Base-by-base conservation (phyloP, 2,329 filamentous ascomycete species). In the Sporothrix pseudoabietina region DNA sequence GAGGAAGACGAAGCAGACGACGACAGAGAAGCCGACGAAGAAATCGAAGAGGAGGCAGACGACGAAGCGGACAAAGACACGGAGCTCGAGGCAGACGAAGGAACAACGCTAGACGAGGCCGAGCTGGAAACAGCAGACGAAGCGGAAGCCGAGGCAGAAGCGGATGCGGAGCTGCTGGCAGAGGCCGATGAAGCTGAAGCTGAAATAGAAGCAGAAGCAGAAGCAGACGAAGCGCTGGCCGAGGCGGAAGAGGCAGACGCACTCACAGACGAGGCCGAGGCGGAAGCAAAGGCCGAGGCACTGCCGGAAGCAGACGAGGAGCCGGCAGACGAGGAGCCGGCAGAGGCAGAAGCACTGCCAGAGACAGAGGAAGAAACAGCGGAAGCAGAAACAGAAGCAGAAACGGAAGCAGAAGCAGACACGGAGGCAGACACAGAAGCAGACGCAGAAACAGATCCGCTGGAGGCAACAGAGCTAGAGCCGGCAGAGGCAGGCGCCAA, bases 11-110 rank as follows among this genome's bases (percentile, higher is more conserved):
- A 65, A 6, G 39, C 55, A 16, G 70, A 65, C 10, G 57, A 63
- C 35, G 57, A 65, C 35, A 7, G 35, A 10, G 19, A 35, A 65
- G 49, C 52, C 26, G 68, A 57, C 3, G 49, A 52, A 9, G 68
- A 70, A 9, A 30, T n/a, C 32, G 12, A 44, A 3, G 69, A 71
- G n/a, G 69, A 59, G 5, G 69, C 41, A 16, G 69, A 63, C 39
- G 44, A 22, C 7, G 30, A 26, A 12, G 44, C 65, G 12, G 69
- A 49, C 14, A n/a, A 57, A 32, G 69, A 71, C 8, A 32, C 52
- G 7, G 69, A 71, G 22, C 35, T 39, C 4, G 59, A 65, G 35
- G 35, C 26, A 41, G 59, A 63, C 32, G 26, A 19, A 7, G 59
- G 41, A 4, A 16, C 19, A 12, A 16, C n/a, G 59, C 47, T 52